Conservation (phyloP, 371 early-diverging fungal genomes). For the Gilbertella persicaria region DNA sequence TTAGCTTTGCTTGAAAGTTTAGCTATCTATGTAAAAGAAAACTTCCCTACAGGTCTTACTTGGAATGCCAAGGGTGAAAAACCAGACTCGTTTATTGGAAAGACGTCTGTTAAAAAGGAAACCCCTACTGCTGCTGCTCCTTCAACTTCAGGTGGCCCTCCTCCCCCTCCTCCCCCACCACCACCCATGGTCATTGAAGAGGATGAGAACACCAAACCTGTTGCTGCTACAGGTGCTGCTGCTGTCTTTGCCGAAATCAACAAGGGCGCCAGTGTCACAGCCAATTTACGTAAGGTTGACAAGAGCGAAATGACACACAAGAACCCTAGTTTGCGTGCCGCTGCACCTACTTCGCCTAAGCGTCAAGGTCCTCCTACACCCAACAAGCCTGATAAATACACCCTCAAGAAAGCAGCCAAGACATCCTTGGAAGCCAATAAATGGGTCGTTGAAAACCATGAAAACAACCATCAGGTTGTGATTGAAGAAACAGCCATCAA, state of each 20-base stretch:
- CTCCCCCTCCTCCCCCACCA: conserved; percentile 69
- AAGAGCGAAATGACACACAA: conserved; percentile 97
- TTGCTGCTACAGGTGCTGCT: conserved; percentile 47
- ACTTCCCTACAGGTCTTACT: conserved; percentile 86
- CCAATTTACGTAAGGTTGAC: conserved; percentile 91
- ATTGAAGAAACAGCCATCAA: conserved; percentile 82
- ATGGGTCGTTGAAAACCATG: conserved; percentile 90
- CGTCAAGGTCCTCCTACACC: conserved; percentile 65
- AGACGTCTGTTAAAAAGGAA: conserved; percentile 29
- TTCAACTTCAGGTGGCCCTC: conserved; percentile 58
- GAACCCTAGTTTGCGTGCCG: conserved; percentile 83
- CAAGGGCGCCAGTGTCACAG: conserved; percentile 77
- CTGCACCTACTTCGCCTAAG: conserved; percentile 44
- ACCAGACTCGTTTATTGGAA: conserved; percentile 51
- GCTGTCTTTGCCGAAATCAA: conserved; percentile 90
- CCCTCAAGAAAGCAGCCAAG: conserved; percentile 78
- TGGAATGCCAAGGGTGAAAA: conserved; percentile 89
- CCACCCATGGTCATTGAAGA: conserved; percentile 59
- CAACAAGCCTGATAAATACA: conserved; percentile 62
- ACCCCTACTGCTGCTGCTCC: conserved; percentile 47
- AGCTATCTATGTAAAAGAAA: conserved; percentile 83
- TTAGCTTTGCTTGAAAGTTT: conserved; percentile 72
- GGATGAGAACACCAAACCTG: conserved; percentile 13
- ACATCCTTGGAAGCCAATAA: conserved; percentile 86
- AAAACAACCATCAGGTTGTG: conserved; percentile 73